Evolutionary conservation across 768 basidiomycete genomes (phyloP).

Genomic region (Leccinellum rugosiceps): DNA sequence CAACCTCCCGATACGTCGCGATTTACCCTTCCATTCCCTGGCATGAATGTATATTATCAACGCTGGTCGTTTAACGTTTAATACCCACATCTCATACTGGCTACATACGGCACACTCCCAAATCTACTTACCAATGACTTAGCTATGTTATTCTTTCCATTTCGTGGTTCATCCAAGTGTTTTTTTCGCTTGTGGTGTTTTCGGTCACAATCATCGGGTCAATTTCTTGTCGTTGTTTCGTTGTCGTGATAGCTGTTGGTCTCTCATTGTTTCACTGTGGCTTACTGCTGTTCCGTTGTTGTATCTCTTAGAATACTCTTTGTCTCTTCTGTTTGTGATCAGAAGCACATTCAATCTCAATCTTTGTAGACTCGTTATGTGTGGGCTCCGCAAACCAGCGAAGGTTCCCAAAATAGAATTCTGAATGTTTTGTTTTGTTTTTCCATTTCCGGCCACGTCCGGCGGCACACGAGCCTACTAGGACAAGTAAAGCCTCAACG

Average conservation of each 20-base stretch:
- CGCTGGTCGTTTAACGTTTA: constrained; percentile 31
- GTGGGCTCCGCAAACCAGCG: no score
- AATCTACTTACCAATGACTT: constrained; percentile 10
- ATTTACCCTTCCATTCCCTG: neutral
- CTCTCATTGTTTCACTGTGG: constrained; percentile 4
- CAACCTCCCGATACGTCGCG: neutral
- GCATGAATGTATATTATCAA: constrained; percentile 13
- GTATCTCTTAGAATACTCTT: constrained; percentile 4
- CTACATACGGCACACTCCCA: constrained; percentile 12
- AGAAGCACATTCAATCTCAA: neutral
- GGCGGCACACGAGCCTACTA: neutral
- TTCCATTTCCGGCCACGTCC: constrained; percentile 14
- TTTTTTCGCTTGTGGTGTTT: neutral
- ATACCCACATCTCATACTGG: constrained; percentile 21
- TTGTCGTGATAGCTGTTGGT: constrained; percentile 6
- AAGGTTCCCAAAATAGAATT: no score
- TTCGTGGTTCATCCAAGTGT: neutral
- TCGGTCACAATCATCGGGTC: constrained; percentile 4
- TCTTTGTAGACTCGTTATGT: no score
- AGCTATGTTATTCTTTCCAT: constrained; percentile 4
- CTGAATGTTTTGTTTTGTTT: no score
- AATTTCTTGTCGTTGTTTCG: constrained; percentile 1
- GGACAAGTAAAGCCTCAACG: neutral
- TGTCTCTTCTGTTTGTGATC: neutral
- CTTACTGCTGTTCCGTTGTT: constrained; percentile 6